Percentiles rank a stretch among this genome's conserved stretches.
Conservation (phyloP, 176 grass and related monocot genomes). For the Cenchrus americanus region DNA sequence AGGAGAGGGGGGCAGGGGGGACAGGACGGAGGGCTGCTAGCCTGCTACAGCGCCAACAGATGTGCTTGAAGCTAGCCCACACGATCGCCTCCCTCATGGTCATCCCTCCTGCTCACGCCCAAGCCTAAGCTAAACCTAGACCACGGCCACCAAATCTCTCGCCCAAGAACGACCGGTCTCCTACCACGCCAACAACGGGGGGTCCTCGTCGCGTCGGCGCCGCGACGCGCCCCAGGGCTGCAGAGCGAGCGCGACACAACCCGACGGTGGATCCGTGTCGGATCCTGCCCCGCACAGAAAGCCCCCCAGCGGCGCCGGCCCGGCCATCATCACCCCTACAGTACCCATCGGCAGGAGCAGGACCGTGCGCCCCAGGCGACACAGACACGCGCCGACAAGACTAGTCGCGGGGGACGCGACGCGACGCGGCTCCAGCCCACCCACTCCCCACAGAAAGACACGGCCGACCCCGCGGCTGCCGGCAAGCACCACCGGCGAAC, state of each 20-base stretch:
- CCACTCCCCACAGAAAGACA: not conserved
- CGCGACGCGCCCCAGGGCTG: not conserved
- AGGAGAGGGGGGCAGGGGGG: too few relatives aligned
- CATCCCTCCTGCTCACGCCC: not conserved
- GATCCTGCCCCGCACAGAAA: conserved; percentile 53
- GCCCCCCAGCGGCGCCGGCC: conserved; percentile 17
- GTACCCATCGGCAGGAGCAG: not conserved
- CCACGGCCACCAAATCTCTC: not conserved
- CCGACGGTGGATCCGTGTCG: conserved; percentile 20
- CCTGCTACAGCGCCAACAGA: too few relatives aligned
- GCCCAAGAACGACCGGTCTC: not conserved
- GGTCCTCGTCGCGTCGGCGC: too few relatives aligned
- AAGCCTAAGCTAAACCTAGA: not conserved
- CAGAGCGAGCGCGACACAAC: not conserved
- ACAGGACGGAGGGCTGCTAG: too few relatives aligned
- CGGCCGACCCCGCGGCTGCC: not conserved
- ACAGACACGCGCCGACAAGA: conserved; percentile 23
- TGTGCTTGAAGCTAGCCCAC: not conserved
- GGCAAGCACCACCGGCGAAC: not conserved
- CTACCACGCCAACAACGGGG: not conserved
- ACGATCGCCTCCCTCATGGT: not conserved
- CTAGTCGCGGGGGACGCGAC: conserved; percentile 16
- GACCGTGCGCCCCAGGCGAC: not conserved
- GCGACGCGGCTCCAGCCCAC: not conserved
- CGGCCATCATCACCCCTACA: conserved; percentile 16